Conservation (phyloP, 352 stramenopile species). For the Phytophthora pluvialis region DNA sequence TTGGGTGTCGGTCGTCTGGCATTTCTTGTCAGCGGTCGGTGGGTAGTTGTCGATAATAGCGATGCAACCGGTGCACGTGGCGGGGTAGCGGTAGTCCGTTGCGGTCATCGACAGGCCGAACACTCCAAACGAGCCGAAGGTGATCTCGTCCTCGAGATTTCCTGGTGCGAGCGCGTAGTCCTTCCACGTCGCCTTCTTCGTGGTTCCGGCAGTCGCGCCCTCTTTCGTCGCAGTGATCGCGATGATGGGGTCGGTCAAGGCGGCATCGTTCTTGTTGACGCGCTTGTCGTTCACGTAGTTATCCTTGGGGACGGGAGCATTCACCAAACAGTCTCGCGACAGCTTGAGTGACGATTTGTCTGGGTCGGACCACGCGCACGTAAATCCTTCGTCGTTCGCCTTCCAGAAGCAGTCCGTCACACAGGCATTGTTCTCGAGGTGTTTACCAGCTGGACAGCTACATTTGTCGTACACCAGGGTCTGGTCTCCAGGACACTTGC, state of each 20-base stretch:
- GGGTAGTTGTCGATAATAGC: constrained; percentile 35
- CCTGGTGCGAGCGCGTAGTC: constrained; percentile 3
- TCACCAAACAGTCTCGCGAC: constrained; percentile 10
- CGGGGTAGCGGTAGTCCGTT: constrained; percentile 23
- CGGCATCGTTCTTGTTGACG: constrained; percentile 16
- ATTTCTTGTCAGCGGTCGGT: constrained; percentile 5
- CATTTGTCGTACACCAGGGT: no score
- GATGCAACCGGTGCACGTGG: constrained; percentile 33
- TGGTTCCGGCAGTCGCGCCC: background rate
- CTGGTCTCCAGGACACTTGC: no score
- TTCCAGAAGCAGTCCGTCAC: constrained; percentile 18
- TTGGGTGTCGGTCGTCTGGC: background rate
- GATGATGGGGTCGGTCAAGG: constrained; percentile 7
- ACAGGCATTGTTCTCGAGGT: no score
- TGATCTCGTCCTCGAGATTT: constrained; percentile 24
- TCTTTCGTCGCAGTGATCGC: constrained; percentile 20
- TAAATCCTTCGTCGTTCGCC: constrained; percentile 7
- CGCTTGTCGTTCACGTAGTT: constrained; percentile 34
- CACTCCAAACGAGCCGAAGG: constrained; percentile 32
- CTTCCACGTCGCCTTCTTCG: constrained; percentile 17
- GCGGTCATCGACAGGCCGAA: constrained; percentile 36
- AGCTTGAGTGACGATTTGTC: background rate
- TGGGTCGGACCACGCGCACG: constrained; percentile 1
- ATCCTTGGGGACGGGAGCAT: constrained; percentile 16
- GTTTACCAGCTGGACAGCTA: no score